These are phyloP conservation scores for Eucalyptus tenuipes DNA, from an alignment of 345 rosid genomes.

Conservation along the genomic window DNA sequence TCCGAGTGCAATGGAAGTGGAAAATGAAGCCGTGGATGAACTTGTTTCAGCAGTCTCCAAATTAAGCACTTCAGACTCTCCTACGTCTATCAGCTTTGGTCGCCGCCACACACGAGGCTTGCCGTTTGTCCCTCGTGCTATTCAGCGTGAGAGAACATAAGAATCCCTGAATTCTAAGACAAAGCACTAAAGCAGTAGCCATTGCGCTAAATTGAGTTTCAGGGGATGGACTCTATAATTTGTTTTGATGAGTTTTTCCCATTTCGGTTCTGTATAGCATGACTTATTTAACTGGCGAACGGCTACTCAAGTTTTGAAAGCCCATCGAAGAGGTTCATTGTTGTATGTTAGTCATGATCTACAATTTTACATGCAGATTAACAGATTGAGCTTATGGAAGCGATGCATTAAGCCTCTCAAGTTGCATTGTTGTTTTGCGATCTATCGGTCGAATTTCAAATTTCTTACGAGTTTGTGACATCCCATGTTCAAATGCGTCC, in stretches of 20 bases:
- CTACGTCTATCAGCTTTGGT: constrained; percentile 74
- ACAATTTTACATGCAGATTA: not conserved
- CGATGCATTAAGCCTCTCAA: not conserved
- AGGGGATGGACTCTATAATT: constrained; percentile 1
- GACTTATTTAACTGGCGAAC: not conserved
- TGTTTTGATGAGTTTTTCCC: not conserved
- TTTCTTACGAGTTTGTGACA: not conserved
- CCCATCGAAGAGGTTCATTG: not conserved
- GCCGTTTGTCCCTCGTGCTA: constrained; percentile 60
- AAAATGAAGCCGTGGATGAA: constrained; percentile 44
- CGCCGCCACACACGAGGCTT: constrained; percentile 65
- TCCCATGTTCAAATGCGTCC: not conserved
- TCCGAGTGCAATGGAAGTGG: constrained; percentile 62
- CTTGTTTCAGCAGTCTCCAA: constrained; percentile 79
- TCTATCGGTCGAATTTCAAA: not conserved
- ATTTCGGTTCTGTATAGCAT: not conserved
- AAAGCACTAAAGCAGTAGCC: not conserved
- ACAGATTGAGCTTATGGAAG: not conserved
- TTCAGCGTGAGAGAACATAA: constrained; percentile 28
- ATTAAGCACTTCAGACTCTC: constrained; percentile 67
- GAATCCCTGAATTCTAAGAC: not conserved
- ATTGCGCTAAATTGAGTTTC: not conserved
- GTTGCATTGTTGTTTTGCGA: not conserved
- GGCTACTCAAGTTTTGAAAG: not conserved
- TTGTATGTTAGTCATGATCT: not conserved